These are phyloP conservation scores for Ganoderma lucidum DNA, from an alignment of 1,284 basidiomycete species.

Conservation along the genomic window DNA sequence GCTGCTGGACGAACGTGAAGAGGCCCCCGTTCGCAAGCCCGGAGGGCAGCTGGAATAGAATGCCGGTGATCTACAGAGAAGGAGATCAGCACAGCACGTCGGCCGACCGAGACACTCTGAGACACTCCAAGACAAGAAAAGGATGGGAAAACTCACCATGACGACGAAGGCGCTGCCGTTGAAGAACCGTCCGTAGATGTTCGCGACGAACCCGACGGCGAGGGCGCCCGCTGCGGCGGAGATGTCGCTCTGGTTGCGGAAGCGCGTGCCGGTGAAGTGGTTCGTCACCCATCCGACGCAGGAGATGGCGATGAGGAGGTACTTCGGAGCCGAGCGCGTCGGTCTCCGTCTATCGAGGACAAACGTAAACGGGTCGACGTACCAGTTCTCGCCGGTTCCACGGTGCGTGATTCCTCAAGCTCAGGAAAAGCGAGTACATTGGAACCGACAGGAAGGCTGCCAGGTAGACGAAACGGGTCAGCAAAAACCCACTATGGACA, in stretches of 20 bases:
- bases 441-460: slow-evolving; percentile 87
- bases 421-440: slow-evolving; percentile 77
- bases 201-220: slow-evolving; percentile 84
- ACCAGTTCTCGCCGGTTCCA: slow-evolving; percentile 77
- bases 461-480: background rate
- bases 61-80: slow-evolving; percentile 69
- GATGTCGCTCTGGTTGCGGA: slow-evolving; percentile 77
- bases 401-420: slow-evolving; percentile 81
- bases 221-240: slow-evolving; percentile 83
- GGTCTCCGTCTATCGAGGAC: background rate
- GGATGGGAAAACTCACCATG: slow-evolving; percentile 56
- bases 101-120: background rate
- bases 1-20: slow-evolving; percentile 74
- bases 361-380: slow-evolving; percentile 29
- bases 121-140: background rate
- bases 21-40: slow-evolving; percentile 88
- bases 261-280: slow-evolving; percentile 73
- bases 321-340: slow-evolving; percentile 49
- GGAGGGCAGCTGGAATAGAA: slow-evolving; percentile 89
- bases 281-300: slow-evolving; percentile 84
- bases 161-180: slow-evolving; percentile 82
- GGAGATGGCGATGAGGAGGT: slow-evolving; percentile 69
- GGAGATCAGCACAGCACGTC: background rate
- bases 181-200: slow-evolving; percentile 85
- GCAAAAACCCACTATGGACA: background rate